phyloP scores from a whole-genome alignment of 768 basidiomycete species.

The Boletus sensibilis region DNA sequence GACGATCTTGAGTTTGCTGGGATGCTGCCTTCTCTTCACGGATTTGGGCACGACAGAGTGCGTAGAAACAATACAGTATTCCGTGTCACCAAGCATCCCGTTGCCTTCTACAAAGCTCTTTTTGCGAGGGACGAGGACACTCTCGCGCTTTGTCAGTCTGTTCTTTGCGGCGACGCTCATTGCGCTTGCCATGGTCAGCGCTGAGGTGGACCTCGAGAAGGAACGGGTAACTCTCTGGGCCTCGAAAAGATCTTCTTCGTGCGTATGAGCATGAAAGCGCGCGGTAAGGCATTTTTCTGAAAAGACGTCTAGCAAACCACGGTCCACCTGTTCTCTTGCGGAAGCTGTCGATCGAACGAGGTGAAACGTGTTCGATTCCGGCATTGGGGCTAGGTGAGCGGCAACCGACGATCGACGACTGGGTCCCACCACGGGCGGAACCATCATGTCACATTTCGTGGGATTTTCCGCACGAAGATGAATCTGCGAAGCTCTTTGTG shows the following conservation, averaged over 20 bases:
- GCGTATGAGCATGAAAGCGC: conserved; percentile 60
- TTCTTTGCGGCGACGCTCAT: conserved; percentile 55
- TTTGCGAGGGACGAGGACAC: conserved; percentile 62
- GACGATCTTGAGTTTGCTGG: conserved; percentile 31
- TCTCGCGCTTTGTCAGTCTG: conserved; percentile 65
- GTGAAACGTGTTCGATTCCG: conserved; percentile 52
- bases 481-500: conserved; percentile 10
- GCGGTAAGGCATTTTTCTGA: conserved; percentile 71
- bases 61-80: conserved; percentile 4
- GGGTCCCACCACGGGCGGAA: conserved; percentile 23
- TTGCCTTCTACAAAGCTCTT: conserved; percentile 44
- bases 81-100: conserved; percentile 16
- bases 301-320: conserved; percentile 76
- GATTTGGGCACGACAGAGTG: conserved; percentile 11
- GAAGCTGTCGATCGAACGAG: conserved; percentile 65
- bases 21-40: conserved; percentile 21
- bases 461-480: conserved; percentile 21
- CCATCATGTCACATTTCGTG: conserved; percentile 19
- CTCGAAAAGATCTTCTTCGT: conserved; percentile 64
- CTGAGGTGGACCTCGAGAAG: conserved; percentile 57
- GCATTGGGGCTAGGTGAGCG: conserved; percentile 52
- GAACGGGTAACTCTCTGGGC: conserved; percentile 44
- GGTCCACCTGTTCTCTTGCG: conserved; percentile 71
- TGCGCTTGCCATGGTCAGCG: conserved; percentile 55
- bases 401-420: conserved; percentile 63